These are phyloP conservation scores for Pseudogymnoascus sp. DNA, from an alignment of 2,329 filamentous ascomycete genomes.

Conservation along the genomic window DNA sequence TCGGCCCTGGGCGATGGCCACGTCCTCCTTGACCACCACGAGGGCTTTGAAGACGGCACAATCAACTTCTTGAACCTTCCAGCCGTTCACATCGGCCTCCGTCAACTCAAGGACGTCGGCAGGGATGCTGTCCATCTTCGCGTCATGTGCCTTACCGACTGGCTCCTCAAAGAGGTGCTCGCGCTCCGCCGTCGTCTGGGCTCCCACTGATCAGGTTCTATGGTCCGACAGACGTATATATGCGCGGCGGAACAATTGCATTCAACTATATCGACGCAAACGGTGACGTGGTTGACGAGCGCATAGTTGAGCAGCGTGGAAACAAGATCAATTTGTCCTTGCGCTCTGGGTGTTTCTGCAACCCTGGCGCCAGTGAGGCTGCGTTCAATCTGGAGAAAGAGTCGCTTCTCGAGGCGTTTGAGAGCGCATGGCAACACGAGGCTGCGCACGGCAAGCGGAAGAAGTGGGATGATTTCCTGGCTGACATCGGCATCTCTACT, in stretches of 20 bases:
- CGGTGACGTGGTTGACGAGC: constrained; percentile 33
- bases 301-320: constrained; percentile 32
- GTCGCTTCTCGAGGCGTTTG: constrained; percentile 14
- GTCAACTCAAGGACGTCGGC: constrained; percentile 31
- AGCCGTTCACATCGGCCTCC: constrained; percentile 32
- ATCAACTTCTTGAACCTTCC: constrained; percentile 36
- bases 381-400: constrained; percentile 28
- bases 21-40: constrained; percentile 23
- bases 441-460: background rate
- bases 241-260: constrained; percentile 33
- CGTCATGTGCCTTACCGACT: constrained; percentile 34
- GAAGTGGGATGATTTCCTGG: constrained; percentile 24
- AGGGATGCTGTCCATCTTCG: constrained; percentile 27
- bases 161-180: constrained; percentile 30
- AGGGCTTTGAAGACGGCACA: constrained; percentile 37
- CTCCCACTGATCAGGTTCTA: constrained; percentile 31
- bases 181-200: constrained; percentile 31
- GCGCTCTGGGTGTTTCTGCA: constrained; percentile 39
- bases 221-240: constrained; percentile 27
- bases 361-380: constrained; percentile 35
- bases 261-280: constrained; percentile 34
- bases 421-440: background rate
- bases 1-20: constrained; percentile 31
- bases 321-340: constrained; percentile 31
- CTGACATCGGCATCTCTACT: constrained; percentile 20